Conservation (phyloP, 805 yeast genomes). For the Suhomyces xylopsoci region DNA sequence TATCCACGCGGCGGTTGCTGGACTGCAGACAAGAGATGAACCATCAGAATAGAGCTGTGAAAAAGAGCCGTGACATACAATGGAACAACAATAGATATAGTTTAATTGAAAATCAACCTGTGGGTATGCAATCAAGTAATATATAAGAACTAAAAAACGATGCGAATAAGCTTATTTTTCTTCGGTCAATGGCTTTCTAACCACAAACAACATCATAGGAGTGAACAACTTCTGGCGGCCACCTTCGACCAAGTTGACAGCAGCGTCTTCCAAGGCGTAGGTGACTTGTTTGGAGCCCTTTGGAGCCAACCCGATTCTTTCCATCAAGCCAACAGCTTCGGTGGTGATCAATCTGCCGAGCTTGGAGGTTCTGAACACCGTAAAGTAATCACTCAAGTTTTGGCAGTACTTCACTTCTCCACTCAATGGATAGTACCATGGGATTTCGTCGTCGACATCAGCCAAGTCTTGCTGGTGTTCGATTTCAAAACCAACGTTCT, state of each 20-base stretch:
- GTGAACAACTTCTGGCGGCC: constrained; percentile 88
- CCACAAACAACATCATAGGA: constrained; percentile 95
- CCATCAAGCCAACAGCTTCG: constrained; percentile 74
- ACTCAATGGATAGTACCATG: constrained; percentile 96
- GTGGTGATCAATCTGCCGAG: constrained; percentile 87
- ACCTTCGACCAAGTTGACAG: constrained; percentile 90
- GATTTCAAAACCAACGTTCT: constrained; percentile 83
- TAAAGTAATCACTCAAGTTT: constrained; percentile 68
- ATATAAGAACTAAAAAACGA: neutral
- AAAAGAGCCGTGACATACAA: neutral
- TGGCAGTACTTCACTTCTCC: constrained; percentile 93
- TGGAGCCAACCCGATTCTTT: constrained; percentile 85
- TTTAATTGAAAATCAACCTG: neutral
- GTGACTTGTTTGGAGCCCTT: constrained; percentile 87
- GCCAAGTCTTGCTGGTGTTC: constrained; percentile 80
- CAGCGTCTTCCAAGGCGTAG: constrained; percentile 93
- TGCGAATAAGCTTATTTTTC: constrained; percentile 4
- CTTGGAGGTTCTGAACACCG: constrained; percentile 83
- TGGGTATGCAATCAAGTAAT: constrained; percentile 1
- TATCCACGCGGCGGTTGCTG: neutral
- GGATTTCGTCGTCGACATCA: constrained; percentile 73
- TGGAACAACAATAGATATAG: neutral
- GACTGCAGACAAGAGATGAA: neutral
- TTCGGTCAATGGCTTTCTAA: constrained; percentile 63
- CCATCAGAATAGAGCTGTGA: too few relatives aligned